Evolutionary conservation across 257 asterid species (phyloP), one percentile per base, ranked within the genome.

Genomic region (Penstemon newberryi): DNA sequence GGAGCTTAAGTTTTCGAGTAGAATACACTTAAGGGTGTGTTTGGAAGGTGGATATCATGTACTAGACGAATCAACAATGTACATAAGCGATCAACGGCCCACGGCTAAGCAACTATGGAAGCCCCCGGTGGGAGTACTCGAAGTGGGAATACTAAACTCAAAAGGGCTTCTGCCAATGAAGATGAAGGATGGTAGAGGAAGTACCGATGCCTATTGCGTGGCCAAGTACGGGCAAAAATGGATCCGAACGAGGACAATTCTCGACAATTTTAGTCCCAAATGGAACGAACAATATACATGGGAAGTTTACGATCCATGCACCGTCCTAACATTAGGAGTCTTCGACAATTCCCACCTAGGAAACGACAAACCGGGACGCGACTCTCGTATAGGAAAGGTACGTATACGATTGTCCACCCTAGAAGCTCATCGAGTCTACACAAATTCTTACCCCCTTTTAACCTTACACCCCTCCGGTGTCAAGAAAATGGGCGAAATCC

Each of bases 11-110:
- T 73, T 73, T 36, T 59, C 72, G 2, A 73, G 72, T 15, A 73
- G 66, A 38, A 60, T 76, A 42, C 80, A 76, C 56, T 45, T 76
- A 37, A 50, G 70, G n/a, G 76, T 59, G 15, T 70, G 77, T 37
- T 73, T 76, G 38, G 80, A 76, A 67, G 80, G 80, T 37, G 80
- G 77, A 36, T 76, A 76, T 46, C 80, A 76, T n/a, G 80, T 76
- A 44, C 70, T 76, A 12, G 80, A 76, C 18, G 77, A 76, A 63
- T 60, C 80, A 3, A 67, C 77, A 6, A 65, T 70, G 73, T 70
- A 60, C 60, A 70, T 67, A 3, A 76, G 80, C 25, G 80, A 76
- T 53, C 70, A 50, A 47, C 63, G 77, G 39, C 80, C 77, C n/a
- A 76, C 80, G 2, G 80, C 77, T 3, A 71, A 65, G 60, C 73